A percentile compares a stretch with the other conserved stretches of the same genome.
Conservation (phyloP, 108 stramenopile genomes). For the Skeletonema menzelii region DNA sequence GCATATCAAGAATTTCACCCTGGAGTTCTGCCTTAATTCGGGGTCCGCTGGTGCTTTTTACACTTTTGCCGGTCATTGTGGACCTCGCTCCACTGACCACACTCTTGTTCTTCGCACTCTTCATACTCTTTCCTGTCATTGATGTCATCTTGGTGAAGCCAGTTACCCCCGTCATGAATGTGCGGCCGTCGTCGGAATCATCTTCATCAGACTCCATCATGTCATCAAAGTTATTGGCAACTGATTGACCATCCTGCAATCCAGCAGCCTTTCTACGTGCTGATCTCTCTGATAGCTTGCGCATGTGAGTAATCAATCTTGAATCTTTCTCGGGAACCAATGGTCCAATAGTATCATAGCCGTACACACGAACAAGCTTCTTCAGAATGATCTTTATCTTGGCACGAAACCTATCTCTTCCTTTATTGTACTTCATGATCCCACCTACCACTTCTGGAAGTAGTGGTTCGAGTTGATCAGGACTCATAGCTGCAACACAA, state of each 20-base stretch:
- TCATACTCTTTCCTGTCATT: slow-evolving; percentile 41
- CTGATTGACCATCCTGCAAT: slow-evolving; percentile 38
- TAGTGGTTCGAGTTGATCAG: slow-evolving; percentile 66
- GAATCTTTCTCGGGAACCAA: slow-evolving; percentile 80
- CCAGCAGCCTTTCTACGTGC: slow-evolving; percentile 56
- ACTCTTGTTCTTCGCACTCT: slow-evolving; percentile 25
- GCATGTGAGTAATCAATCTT: slow-evolving; percentile 88
- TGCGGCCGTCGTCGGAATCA: slow-evolving; percentile 84
- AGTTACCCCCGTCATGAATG: slow-evolving; percentile 71
- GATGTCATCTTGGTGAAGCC: slow-evolving; percentile 62
- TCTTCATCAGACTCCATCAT: slow-evolving; percentile 88
- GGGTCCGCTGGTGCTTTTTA: slow-evolving; percentile 20
- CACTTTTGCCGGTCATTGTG: slow-evolving; percentile 35
- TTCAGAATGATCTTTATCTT: slow-evolving; percentile 95
- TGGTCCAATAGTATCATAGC: slow-evolving; percentile 75
- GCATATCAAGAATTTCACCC: slow-evolving; percentile 83
- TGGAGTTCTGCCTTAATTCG: slow-evolving; percentile 65
- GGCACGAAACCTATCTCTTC: slow-evolving; percentile 83
- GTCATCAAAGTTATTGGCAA: slow-evolving; percentile 57
- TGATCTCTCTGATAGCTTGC: slow-evolving; percentile 75
- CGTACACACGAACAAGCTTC: slow-evolving; percentile 87
- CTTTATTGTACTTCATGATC: slow-evolving; percentile 78
- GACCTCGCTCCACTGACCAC: slow-evolving; percentile 34
- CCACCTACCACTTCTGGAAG: slow-evolving; percentile 78
- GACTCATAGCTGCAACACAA: slow-evolving; percentile 70